Conservation (phyloP, 495 filamentous ascomycete species). For the Echria macrotheca region DNA sequence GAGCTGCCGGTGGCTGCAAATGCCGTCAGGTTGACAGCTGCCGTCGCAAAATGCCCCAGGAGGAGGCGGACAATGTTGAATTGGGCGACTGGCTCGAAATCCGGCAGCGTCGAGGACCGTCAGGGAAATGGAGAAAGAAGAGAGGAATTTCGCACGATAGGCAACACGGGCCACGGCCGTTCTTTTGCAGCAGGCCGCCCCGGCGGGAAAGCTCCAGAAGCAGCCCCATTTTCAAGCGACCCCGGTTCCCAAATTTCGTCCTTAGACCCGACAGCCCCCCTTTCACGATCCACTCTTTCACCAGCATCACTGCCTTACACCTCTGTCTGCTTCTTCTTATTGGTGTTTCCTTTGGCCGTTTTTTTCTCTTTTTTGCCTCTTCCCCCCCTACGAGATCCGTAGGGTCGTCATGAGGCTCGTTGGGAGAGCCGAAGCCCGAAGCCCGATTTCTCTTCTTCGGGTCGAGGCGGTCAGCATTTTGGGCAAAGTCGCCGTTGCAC, state of each 20-base stretch:
- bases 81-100: constrained; percentile 4
- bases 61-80: constrained; percentile 14
- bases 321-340: no score
- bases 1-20: constrained; percentile 1
- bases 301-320: no score
- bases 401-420: no score
- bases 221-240: not conserved
- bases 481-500: no score
- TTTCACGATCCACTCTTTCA: no score
- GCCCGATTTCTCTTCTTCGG: not conserved
- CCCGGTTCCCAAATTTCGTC: not conserved
- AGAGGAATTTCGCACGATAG: constrained; percentile 4
- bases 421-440: no score
- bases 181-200: constrained; percentile 9
- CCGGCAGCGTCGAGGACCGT: constrained; percentile 1
- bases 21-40: no score
- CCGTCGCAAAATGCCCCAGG: no score
- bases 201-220: no score
- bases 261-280: constrained; percentile 7
- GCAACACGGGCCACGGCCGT: constrained; percentile 10
- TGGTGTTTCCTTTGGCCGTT: no score
- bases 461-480: not conserved
- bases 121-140: constrained; percentile 5
- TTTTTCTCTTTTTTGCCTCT: not conserved
- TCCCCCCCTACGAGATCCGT: no score